A percentile compares a stretch with the other conserved stretches of the same genome.
phyloP scores from a whole-genome alignment of 1,284 basidiomycete genomes.

The Ceratobasidium sp. region DNA sequence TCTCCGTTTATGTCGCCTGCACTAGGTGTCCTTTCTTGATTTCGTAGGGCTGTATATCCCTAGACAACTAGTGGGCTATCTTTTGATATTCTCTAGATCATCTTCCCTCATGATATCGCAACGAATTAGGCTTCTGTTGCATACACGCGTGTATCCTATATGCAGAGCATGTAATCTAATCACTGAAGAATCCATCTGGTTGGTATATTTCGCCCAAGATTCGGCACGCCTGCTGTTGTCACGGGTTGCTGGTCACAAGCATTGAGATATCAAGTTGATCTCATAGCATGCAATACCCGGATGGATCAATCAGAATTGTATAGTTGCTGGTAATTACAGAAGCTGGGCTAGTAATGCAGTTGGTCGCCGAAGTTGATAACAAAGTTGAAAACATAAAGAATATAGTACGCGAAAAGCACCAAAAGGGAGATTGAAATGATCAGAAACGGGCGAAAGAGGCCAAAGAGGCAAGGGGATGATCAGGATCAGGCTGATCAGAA shows the following conservation, averaged over 20 bases:
- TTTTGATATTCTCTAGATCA: slow-evolving; percentile 9
- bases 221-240: no score
- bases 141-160: slow-evolving; percentile 38
- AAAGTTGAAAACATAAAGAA: slow-evolving; percentile 29
- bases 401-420: slow-evolving; percentile 27
- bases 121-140: neutral
- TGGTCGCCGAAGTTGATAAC: slow-evolving; percentile 34
- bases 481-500: slow-evolving; percentile 17
- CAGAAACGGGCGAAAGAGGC: neutral
- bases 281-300: slow-evolving; percentile 1
- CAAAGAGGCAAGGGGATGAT: neutral
- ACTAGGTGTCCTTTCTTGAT: slow-evolving; percentile 38
- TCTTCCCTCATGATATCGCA: slow-evolving; percentile 17
- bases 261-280: slow-evolving; percentile 35
- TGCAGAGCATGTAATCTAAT: slow-evolving; percentile 26
- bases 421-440: slow-evolving; percentile 22
- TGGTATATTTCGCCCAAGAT: neutral
- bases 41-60: slow-evolving; percentile 25
- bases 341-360: slow-evolving; percentile 40
- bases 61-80: slow-evolving; percentile 26
- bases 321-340: slow-evolving; percentile 34
- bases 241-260: no score
- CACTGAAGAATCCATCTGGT: neutral
- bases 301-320: slow-evolving; percentile 33
- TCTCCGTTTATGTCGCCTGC: slow-evolving; percentile 11